Evolutionary conservation across 352 stramenopile genomes (phyloP).

Genomic region (Phytophthora sansomeana): DNA sequence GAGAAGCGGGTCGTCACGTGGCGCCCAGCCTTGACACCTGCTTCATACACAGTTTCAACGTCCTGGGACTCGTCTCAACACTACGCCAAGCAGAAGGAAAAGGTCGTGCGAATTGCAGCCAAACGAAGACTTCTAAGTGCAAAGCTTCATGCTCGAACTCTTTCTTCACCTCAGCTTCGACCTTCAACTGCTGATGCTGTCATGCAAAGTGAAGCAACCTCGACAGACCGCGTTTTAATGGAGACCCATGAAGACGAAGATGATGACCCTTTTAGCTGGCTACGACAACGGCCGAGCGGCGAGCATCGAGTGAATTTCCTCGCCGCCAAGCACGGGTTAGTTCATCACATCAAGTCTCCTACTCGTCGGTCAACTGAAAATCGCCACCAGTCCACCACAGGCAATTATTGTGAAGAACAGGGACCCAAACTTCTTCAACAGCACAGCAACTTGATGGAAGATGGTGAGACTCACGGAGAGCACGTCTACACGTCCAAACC

Average conservation of each 20-base stretch:
- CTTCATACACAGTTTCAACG: conserved; percentile 44
- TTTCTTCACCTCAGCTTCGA: conserved; percentile 28
- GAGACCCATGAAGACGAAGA: conserved; percentile 12
- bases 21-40: conserved; percentile 48
- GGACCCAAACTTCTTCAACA: conserved; percentile 5
- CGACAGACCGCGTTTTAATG: neutral
- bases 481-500: conserved; percentile 10
- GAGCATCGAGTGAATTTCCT: conserved; percentile 64
- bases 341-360: conserved; percentile 40
- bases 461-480: conserved; percentile 7
- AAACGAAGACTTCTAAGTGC: conserved; percentile 31
- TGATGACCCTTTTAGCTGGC: conserved; percentile 68
- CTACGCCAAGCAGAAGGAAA: conserved; percentile 65
- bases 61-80: conserved; percentile 65
- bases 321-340: conserved; percentile 52
- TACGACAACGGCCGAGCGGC: conserved; percentile 53
- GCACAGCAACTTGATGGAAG: conserved; percentile 20
- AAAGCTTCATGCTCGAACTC: conserved; percentile 15
- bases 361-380: conserved; percentile 16
- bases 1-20: conserved; percentile 59
- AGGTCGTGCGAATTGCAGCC: conserved; percentile 36
- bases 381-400: conserved; percentile 3
- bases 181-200: conserved; percentile 7
- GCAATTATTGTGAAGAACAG: conserved; percentile 7
- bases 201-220: conserved; percentile 3